Conservation (phyloP, 805 yeast species). For the Ogataea parapolymorpha region DNA sequence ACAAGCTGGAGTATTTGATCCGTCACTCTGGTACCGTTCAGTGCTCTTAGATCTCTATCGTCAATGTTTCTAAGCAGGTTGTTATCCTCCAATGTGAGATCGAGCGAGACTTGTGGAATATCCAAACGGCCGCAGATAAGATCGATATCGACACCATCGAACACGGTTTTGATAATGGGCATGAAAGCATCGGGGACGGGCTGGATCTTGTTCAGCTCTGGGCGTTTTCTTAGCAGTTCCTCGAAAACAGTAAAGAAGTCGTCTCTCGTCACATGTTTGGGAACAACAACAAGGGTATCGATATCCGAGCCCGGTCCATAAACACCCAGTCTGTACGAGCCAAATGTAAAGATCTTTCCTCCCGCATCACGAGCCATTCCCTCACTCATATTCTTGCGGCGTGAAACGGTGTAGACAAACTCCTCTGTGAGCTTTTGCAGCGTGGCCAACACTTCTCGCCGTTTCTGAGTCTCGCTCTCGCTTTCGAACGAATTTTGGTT, state of each 20-base stretch:
- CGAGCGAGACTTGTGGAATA: slow-evolving; percentile 75
- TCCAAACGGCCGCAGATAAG: slow-evolving; percentile 80
- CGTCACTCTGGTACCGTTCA: slow-evolving; percentile 96
- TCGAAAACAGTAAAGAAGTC: slow-evolving; percentile 86
- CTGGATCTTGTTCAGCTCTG: slow-evolving; percentile 86
- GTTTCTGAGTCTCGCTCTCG: slow-evolving; percentile 75
- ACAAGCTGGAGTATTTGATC: slow-evolving; percentile 88
- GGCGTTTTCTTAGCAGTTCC: slow-evolving; percentile 61
- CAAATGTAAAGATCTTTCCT: slow-evolving; percentile 94
- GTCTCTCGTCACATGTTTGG: slow-evolving; percentile 88
- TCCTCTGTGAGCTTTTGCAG: slow-evolving; percentile 74
- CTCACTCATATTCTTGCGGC: slow-evolving; percentile 86
- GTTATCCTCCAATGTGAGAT: slow-evolving; percentile 76
- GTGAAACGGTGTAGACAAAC: slow-evolving; percentile 80
- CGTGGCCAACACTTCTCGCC: slow-evolving; percentile 68
- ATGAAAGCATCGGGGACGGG: slow-evolving; percentile 97
- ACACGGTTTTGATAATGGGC: slow-evolving; percentile 90
- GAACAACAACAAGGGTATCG: slow-evolving; percentile 94
- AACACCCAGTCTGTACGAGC: slow-evolving; percentile 92
- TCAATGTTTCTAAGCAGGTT: slow-evolving; percentile 82
- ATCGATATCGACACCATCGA: slow-evolving; percentile 91
- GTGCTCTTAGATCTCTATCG: slow-evolving; percentile 83
- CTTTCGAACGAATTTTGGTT: slow-evolving; percentile 84
- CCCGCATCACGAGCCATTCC: slow-evolving; percentile 98
- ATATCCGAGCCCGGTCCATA: slow-evolving; percentile 98